A percentile compares a stretch with the other conserved stretches of the same genome.
Evolutionary conservation across 2,329 filamentous ascomycete genomes (phyloP).

Genomic region (Mollisiaceae sp.): DNA sequence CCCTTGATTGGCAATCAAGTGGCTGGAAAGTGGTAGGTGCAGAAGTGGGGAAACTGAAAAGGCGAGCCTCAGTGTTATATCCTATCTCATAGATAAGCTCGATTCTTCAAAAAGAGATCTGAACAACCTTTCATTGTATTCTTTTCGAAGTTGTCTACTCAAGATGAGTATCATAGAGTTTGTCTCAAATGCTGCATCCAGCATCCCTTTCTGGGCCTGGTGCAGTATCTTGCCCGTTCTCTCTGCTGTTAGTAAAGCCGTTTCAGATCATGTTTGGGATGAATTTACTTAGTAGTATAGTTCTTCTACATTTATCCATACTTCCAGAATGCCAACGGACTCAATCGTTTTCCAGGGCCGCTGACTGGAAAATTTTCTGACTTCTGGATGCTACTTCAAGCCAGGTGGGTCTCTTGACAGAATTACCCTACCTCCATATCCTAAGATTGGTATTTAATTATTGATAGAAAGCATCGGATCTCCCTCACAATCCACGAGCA

Average conservation of each 20-base stretch:
- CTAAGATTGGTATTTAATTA: not conserved
- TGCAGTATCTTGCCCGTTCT: not conserved
- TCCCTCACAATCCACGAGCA: slow-evolving; percentile 7
- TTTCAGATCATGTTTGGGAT: too few relatives aligned
- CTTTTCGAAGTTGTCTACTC: not conserved
- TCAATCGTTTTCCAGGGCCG: slow-evolving; percentile 4
- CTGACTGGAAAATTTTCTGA: slow-evolving; percentile 3
- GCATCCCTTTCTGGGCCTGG: not conserved
- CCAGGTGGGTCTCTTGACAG: not conserved
- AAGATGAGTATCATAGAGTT: slow-evolving; percentile 1
- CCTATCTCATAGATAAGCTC: not conserved
- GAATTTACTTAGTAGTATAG: not conserved
- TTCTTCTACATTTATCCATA: not conserved
- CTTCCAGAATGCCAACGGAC: not conserved
- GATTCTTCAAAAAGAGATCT: not conserved
- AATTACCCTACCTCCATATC: not conserved
- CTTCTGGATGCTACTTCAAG: slow-evolving; percentile 4
- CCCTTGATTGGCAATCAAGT: not conserved
- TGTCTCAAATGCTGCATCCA: not conserved
- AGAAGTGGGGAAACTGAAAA: not conserved
- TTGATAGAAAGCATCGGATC: not conserved
- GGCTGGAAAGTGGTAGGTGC: not conserved
- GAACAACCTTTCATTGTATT: not conserved
- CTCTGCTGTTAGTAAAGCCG: not conserved
- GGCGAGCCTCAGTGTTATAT: not conserved